These are phyloP conservation scores for Puccinia novopanici DNA, from an alignment of 1,284 basidiomycete genomes.

Conservation along the genomic window DNA sequence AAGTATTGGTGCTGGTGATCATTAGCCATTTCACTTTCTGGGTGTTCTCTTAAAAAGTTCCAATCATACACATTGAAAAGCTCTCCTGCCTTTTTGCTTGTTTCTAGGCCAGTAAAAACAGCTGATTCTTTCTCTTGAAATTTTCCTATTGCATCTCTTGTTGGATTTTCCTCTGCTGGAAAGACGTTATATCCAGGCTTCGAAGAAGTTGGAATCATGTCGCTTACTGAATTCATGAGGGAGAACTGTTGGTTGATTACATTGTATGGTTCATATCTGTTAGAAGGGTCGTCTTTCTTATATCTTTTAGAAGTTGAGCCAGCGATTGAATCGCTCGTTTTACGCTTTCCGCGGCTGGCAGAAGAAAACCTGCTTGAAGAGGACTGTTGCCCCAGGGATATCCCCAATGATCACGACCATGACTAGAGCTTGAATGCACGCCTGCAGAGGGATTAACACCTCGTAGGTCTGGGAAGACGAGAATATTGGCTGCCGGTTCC, in stretches of 20 bases:
- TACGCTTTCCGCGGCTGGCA: neutral
- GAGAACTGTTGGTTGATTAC: neutral
- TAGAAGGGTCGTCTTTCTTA: too few relatives aligned
- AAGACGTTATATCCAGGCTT: neutral
- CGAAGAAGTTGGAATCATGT: neutral
- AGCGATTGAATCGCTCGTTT: neutral
- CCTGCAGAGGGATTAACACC: neutral
- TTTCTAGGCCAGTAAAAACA: neutral
- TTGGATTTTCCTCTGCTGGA: neutral
- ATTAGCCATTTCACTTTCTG: neutral
- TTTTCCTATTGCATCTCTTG: neutral
- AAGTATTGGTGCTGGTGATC: neutral
- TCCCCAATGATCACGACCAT: neutral
- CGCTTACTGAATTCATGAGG: neutral
- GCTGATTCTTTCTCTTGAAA: neutral
- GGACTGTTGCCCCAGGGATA: neutral
- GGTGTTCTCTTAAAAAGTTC: conserved; percentile 2
- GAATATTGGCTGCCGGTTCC: neutral
- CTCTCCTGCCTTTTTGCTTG: neutral
- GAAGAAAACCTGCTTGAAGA: neutral
- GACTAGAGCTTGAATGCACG: neutral
- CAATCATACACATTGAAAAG: neutral
- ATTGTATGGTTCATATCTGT: too few relatives aligned
- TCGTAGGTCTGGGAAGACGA: neutral
- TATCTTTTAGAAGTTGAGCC: neutral